phyloP scores from a whole-genome alignment of 768 basidiomycete species.

The Suillus hirtellus region DNA sequence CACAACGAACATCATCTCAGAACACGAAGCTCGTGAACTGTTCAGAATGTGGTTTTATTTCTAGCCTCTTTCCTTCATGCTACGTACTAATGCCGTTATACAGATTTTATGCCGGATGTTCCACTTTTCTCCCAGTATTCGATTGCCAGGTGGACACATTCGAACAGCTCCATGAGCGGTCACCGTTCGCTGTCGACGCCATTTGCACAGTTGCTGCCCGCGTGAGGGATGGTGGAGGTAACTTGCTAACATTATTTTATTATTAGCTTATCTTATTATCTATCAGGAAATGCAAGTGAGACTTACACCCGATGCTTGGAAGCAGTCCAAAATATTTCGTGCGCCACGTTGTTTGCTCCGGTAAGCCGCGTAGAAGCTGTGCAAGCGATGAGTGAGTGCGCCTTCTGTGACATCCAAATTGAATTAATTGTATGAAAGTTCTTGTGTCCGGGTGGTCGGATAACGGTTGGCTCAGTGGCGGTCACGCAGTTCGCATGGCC shows the following conservation, averaged over 20 bases:
- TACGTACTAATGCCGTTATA: conserved; percentile 18
- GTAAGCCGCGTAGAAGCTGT: conserved; percentile 85
- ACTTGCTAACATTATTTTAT: conserved; percentile 3
- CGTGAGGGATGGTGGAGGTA: conserved; percentile 88
- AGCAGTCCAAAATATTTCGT: conserved; percentile 84
- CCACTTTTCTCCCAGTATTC: conserved; percentile 87
- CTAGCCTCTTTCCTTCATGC: neutral
- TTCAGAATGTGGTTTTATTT: conserved; percentile 66
- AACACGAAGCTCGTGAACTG: conserved; percentile 81
- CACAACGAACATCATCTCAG: conserved; percentile 77
- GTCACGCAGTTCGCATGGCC: conserved; percentile 96
- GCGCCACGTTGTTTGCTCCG: conserved; percentile 84
- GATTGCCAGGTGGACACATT: conserved; percentile 83
- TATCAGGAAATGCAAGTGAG: conserved; percentile 70
- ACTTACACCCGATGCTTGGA: conserved; percentile 71
- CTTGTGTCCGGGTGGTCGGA: conserved; percentile 94
- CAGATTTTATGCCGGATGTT: conserved; percentile 93
- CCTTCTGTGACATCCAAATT: neutral
- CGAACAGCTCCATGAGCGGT: conserved; percentile 82
- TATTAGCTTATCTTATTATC: conserved; percentile 15
- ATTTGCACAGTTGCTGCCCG: conserved; percentile 94
- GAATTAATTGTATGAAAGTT: conserved; percentile 44
- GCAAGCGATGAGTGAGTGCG: conserved; percentile 83
- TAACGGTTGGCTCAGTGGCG: conserved; percentile 93
- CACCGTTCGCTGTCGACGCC: conserved; percentile 89